phyloP scores from a whole-genome alignment of 2,329 filamentous ascomycete species.

The Cytospora mali region DNA sequence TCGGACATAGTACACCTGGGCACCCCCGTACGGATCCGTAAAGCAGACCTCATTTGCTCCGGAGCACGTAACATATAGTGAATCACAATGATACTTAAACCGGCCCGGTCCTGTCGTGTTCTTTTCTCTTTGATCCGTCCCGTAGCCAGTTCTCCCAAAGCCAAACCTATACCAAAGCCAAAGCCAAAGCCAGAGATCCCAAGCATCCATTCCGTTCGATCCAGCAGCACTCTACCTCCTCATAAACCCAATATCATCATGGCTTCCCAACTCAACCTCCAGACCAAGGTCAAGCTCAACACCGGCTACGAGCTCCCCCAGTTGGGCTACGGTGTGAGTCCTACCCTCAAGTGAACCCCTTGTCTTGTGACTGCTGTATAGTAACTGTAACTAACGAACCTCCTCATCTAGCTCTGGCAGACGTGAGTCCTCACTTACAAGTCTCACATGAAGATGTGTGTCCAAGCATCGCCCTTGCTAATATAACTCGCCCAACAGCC shows the following conservation, averaged over 20 bases:
- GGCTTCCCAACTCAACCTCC: conserved; percentile 47
- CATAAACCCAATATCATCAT: too few species aligned
- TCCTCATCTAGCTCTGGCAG: conserved; percentile 51
- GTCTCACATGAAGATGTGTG: neutral
- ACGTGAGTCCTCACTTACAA: conserved; percentile 43
- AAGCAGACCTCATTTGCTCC: neutral
- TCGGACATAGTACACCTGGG: neutral
- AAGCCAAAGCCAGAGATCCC: neutral
- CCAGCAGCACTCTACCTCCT: too few species aligned
- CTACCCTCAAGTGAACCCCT: neutral
- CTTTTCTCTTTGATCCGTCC: neutral
- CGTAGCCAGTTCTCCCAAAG: neutral
- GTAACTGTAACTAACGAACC: conserved; percentile 12
- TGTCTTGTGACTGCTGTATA: conserved; percentile 6
- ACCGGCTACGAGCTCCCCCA: conserved; percentile 57
- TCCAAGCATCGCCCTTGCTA: neutral
- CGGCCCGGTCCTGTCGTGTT: neutral
- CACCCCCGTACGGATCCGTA: neutral
- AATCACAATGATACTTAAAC: neutral
- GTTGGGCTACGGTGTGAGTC: conserved; percentile 57
- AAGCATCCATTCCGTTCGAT: neutral
- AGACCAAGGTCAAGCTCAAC: conserved; percentile 55
- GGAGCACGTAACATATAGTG: neutral
- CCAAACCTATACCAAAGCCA: neutral
- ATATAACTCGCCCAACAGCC: conserved; percentile 34